Conservation (phyloP, 2,329 filamentous ascomycete species). For the Balansia obtecta region DNA sequence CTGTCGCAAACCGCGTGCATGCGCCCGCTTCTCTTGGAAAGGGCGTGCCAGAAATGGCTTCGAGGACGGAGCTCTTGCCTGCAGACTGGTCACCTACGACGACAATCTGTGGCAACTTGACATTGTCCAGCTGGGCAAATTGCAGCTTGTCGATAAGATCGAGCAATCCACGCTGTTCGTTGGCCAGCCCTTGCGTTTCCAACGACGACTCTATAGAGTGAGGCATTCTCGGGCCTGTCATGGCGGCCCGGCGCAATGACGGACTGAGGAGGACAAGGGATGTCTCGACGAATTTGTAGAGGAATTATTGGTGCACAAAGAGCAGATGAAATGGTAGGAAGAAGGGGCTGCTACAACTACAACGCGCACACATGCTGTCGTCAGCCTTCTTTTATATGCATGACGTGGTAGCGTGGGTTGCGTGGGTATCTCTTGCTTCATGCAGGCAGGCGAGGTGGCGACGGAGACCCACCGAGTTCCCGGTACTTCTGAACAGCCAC, state of each 20-base stretch:
- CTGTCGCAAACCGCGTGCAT: constrained; percentile 50
- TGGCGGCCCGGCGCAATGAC: too few species aligned
- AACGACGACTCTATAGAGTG: constrained; percentile 34
- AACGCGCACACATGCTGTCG: neutral
- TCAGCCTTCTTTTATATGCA: constrained; percentile 1
- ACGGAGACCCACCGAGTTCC: too few species aligned
- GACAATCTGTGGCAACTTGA: constrained; percentile 47
- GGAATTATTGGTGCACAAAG: constrained; percentile 4
- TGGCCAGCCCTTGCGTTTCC: constrained; percentile 35
- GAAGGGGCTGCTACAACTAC: neutral
- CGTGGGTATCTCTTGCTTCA: too few species aligned
- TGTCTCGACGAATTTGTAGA: neutral
- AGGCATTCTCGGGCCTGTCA: constrained; percentile 17
- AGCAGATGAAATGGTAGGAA: neutral
- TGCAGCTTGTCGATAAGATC: constrained; percentile 46
- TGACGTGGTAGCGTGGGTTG: neutral
- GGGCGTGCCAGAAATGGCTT: constrained; percentile 48
- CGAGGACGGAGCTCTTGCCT: constrained; percentile 51
- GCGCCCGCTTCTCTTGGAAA: constrained; percentile 48
- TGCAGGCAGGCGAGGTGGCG: neutral
- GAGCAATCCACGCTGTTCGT: constrained; percentile 43
- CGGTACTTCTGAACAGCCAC: too few species aligned
- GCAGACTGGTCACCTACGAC: constrained; percentile 53
- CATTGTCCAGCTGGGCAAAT: constrained; percentile 37
- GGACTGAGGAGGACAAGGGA: neutral